A percentile compares a stretch with the other conserved stretches of the same genome.
Evolutionary conservation across 768 basidiomycete species (phyloP).

Genomic region (Naganishia friedmannii): DNA sequence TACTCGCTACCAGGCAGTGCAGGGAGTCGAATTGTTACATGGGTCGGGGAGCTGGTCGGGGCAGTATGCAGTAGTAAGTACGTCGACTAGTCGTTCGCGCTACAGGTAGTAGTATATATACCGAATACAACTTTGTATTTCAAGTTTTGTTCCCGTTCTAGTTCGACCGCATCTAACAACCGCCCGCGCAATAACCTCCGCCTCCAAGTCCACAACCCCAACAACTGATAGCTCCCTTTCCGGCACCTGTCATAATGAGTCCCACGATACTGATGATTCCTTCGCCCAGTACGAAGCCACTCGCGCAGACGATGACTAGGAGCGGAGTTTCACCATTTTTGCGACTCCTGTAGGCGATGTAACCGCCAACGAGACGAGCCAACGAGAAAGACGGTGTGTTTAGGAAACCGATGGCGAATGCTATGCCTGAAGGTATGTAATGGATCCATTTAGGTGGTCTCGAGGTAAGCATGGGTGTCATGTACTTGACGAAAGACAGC

Average conservation of each 20-base stretch:
- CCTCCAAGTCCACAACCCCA: conserved; percentile 65
- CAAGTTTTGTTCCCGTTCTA: neutral
- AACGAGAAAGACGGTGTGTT: conserved; percentile 94
- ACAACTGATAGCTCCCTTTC: conserved; percentile 74
- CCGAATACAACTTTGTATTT: neutral
- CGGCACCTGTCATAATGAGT: conserved; percentile 68
- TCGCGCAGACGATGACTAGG: conserved; percentile 75
- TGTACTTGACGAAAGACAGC: conserved; percentile 63
- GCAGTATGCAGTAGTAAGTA: no score
- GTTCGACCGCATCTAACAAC: conserved; percentile 31
- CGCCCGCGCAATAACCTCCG: conserved; percentile 51
- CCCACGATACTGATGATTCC: conserved; percentile 82
- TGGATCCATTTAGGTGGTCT: conserved; percentile 47
- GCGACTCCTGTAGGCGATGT: conserved; percentile 63
- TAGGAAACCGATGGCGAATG: conserved; percentile 91
- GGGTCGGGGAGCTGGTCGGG: no score
- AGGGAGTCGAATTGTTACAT: no score
- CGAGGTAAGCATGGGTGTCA: conserved; percentile 23
- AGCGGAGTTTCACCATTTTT: conserved; percentile 44
- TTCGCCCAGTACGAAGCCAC: conserved; percentile 93
- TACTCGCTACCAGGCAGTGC: no score
- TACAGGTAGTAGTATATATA: neutral
- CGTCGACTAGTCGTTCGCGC: neutral
- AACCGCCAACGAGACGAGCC: conserved; percentile 82
- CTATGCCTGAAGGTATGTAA: conserved; percentile 87